Conservation (phyloP, 139 green algal species). For the Picochlorum sp. region DNA sequence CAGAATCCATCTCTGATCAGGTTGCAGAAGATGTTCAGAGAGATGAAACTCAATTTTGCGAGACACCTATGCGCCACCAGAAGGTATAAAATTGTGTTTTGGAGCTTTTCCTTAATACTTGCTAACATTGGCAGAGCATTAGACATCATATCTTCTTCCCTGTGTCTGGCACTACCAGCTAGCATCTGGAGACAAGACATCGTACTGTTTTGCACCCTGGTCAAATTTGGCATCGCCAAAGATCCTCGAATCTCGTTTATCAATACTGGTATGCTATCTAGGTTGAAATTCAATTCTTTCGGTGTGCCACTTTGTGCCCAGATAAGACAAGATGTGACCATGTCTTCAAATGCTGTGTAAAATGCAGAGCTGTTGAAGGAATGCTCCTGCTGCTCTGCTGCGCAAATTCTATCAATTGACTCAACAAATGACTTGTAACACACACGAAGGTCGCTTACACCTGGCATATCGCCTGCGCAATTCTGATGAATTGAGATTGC, state of each 20-base stretch:
- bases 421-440: too few relatives aligned
- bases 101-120: constrained; percentile 34
- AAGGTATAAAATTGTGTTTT: constrained; percentile 26
- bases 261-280: neutral
- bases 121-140: constrained; percentile 34
- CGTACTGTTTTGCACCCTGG: too few relatives aligned
- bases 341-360: neutral
- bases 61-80: constrained; percentile 53
- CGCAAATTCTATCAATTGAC: neutral
- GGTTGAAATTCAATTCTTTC: neutral
- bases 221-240: neutral
- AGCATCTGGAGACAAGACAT: neutral
- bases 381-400: neutral
- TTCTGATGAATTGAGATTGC: too few relatives aligned
- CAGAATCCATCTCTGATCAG: constrained; percentile 89
- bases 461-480: too few relatives aligned
- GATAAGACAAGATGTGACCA: neutral
- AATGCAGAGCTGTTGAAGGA: neutral
- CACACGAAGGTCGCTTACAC: too few relatives aligned
- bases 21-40: constrained; percentile 58
- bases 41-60: constrained; percentile 79
- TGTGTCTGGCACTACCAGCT: neutral
- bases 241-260: neutral
- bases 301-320: neutral
- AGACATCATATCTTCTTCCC: neutral